A percentile compares a stretch with the other conserved stretches of the same genome.
These are phyloP conservation scores for Amanita phalloides DNA, from an alignment of 768 basidiomycete genomes.

Conservation along the genomic window DNA sequence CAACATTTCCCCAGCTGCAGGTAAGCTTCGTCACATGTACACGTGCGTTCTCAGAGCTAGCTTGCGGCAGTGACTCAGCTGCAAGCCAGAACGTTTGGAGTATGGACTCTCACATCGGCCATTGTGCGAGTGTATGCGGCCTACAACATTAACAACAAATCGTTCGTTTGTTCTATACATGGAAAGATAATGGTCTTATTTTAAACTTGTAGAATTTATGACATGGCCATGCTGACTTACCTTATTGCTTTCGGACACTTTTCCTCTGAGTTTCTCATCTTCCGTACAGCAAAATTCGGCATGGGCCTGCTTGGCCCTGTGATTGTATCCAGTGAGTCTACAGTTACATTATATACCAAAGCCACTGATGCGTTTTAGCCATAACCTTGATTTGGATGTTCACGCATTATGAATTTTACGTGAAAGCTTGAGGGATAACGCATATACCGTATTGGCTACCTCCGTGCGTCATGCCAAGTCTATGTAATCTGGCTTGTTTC, in stretches of 20 bases:
- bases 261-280: constrained; percentile 75
- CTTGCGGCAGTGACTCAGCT: constrained; percentile 61
- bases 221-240: constrained; percentile 82
- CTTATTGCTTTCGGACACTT: constrained; percentile 89
- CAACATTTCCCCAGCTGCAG: constrained; percentile 25
- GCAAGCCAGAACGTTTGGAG: constrained; percentile 82
- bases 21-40: constrained; percentile 16
- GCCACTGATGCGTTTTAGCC: constrained; percentile 25
- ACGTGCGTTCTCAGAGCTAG: neutral
- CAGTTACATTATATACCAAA: neutral
- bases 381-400: constrained; percentile 79
- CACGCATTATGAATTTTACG: constrained; percentile 71
- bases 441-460: neutral
- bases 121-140: constrained; percentile 81
- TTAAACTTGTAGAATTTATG: constrained; percentile 60
- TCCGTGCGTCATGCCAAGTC: neutral
- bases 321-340: constrained; percentile 72
- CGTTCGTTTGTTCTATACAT: constrained; percentile 34
- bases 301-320: constrained; percentile 59
- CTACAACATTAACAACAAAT: constrained; percentile 76
- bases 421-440: constrained; percentile 16
- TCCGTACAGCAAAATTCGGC: constrained; percentile 57
- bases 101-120: constrained; percentile 85
- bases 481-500: neutral
- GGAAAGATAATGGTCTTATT: neutral